Conservation (phyloP, 1,284 basidiomycete genomes). For the Papiliotrema laurentii region DNA sequence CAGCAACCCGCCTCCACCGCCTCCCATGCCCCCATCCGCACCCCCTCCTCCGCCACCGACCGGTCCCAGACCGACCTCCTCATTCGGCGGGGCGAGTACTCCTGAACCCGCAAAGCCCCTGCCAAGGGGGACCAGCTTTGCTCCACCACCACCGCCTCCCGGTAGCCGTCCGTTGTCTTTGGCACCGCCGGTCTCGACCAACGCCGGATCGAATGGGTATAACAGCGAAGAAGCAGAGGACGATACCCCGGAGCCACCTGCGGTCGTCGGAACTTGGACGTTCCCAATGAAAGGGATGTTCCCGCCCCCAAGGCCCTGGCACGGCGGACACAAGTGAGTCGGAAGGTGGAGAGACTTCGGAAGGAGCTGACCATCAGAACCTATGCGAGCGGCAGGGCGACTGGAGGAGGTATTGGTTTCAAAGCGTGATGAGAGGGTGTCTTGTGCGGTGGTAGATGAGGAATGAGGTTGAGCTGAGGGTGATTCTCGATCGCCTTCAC, state of each 20-base stretch:
- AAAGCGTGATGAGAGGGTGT: not conserved
- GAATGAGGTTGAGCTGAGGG: no score
- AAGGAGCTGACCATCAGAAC: slow-evolving; percentile 19
- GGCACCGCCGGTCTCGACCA: slow-evolving; percentile 22
- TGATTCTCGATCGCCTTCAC: no score
- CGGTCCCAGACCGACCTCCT: slow-evolving; percentile 12
- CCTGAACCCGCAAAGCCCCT: slow-evolving; percentile 15
- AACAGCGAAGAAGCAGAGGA: slow-evolving; percentile 9
- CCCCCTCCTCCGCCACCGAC: no score
- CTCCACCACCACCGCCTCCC: slow-evolving; percentile 28
- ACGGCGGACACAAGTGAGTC: slow-evolving; percentile 38
- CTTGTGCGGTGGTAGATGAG: no score
- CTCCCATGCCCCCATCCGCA: slow-evolving; percentile 7
- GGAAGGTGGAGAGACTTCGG: not conserved
- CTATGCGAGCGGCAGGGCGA: slow-evolving; percentile 38
- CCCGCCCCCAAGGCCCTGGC: slow-evolving; percentile 43
- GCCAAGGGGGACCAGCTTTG: slow-evolving; percentile 25
- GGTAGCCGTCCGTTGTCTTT: slow-evolving; percentile 19
- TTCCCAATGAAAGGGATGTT: slow-evolving; percentile 50
- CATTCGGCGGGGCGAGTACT: slow-evolving; percentile 4
- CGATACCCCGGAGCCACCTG: slow-evolving; percentile 37
- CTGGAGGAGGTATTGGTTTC: slow-evolving; percentile 40
- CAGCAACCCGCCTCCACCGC: slow-evolving; percentile 9
- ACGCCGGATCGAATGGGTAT: slow-evolving; percentile 12
- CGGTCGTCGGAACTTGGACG: slow-evolving; percentile 42